phyloP scores from a whole-genome alignment of 2,329 filamentous ascomycete genomes.

The Trichoderma sp. region DNA sequence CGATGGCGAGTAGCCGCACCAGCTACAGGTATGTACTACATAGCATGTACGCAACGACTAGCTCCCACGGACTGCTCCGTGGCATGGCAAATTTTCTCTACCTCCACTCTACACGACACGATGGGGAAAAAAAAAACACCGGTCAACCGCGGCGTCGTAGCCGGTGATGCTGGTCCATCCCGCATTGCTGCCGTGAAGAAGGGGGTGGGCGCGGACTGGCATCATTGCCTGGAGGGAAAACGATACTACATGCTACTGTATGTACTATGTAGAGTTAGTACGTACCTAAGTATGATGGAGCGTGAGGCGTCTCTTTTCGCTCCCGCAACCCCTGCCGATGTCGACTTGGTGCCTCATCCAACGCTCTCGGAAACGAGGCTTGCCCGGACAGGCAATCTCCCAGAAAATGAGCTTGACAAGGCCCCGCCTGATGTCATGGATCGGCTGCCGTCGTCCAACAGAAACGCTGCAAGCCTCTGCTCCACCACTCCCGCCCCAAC shows the following conservation, averaged over 20 bases:
- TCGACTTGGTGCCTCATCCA: slow-evolving; percentile 3
- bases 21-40: background rate
- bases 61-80: slow-evolving; percentile 3
- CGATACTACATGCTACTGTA: too few relatives aligned
- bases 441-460: slow-evolving; percentile 25
- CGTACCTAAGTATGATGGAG: too few relatives aligned
- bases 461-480: background rate
- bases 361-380: slow-evolving; percentile 10
- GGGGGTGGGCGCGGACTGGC: slow-evolving; percentile 3
- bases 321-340: background rate
- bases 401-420: slow-evolving; percentile 21
- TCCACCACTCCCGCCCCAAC: slow-evolving; percentile 19
- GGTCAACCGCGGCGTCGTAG: slow-evolving; percentile 15
- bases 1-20: background rate
- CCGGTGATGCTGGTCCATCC: slow-evolving; percentile 9
- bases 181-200: background rate
- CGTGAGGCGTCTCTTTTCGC: background rate
- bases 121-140: background rate
- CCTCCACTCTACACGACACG: slow-evolving; percentile 5
- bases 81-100: slow-evolving; percentile 8
- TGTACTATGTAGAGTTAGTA: too few relatives aligned
- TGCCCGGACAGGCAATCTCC: slow-evolving; percentile 23
- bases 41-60: background rate
- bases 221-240: background rate
- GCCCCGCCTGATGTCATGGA: slow-evolving; percentile 35